Evolutionary conservation across 441 rosid species (phyloP), one percentile per base, ranked within the genome.

Genomic region (Erodium texanum): DNA sequence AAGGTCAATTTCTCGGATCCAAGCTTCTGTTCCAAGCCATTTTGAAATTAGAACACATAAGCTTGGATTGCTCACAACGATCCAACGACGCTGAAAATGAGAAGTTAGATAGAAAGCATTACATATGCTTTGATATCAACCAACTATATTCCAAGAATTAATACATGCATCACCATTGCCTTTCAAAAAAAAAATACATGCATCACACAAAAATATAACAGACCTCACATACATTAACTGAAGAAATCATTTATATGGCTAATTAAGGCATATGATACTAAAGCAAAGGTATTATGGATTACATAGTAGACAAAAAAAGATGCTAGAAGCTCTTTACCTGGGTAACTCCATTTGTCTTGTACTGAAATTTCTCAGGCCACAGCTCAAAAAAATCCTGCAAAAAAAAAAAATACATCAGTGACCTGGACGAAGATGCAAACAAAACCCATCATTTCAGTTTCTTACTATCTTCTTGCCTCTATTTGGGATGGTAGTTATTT

Each of bases 1-100:
- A 62, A 82, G 79, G 77, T 79, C 84, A 78, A 79, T 20, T 64
- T 83, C 78, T 45, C 79, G 80, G 61, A 67, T 54, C 73, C 73
- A 70, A 65, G 66, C 73, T 64, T 70, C 73, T 54, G 36, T 70
- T 52, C 68, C 68, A 70, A 56, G 66, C 73, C 73, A 70, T 65
- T 64, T 70, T 54, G 73, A 45, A 41, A 70, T 64, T 14, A 70
- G 61, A 18, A 61, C 73, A 64, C 68, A 64, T 5, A 70, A 10
- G 32, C 67, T 64, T 20, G 73, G 68, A 64, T 70, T 70, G 68
- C 73, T 48, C 54, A 70, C 66, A 4, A 65, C 68, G 14, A 70
- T 70, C 73, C 68, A 70, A 20, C 69, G 69, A 67, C 69, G 69
- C 69, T 67, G 69, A 50, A 67, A 64, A 29, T 64, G 38, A 16